Evolutionary conservation across 2,329 filamentous ascomycete genomes (phyloP), one percentile per base, ranked within the genome.

Genomic region (Tolypocladium amazonense): DNA sequence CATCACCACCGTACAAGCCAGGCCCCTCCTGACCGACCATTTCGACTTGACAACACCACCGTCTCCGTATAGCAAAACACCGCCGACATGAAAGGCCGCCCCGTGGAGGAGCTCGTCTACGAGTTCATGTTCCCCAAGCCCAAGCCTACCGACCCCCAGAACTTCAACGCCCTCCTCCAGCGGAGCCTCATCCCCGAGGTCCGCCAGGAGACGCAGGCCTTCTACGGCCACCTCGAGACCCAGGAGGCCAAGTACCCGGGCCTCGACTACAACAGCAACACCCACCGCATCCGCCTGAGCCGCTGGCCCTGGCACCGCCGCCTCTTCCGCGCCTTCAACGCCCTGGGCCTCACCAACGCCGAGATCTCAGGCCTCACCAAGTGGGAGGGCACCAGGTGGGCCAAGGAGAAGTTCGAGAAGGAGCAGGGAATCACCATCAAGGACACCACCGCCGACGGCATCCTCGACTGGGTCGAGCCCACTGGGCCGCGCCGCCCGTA

Each of bases 321-420:
- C 60, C 81, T 93, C 15, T 92, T 93, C 72, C 83, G 85, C 47
- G 88, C 88, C 35, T 91, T 93, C 67, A 88, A 92, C 72, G 76
- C 73, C 33, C 79, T 92, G 30, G 80, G 80, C 52, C 78, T 92
- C 45, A 93, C 89, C 9, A 76, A 83, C 60, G 76, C 78, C 66
- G 89, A 93, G 70, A 90, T 93, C 65, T 79, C 84, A 58, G 78
- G 79, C 56, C 77, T 92, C 69, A 92, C 89, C 61, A 87, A 89
- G 68, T 93, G 89, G 89, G 89, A 92, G 75, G 89, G 89, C 60
- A 92, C 89, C 12, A 85, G 87, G 62, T 92, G 89, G 89, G 89
- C 89, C 62, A 87, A 91, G 69, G 88, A 92, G 69, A 83, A 88
- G 59, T 93, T 86, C 69, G 89, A 93, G 76, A 81, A 81, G 60